Conservation (phyloP, 2,329 filamentous ascomycete species). For the Ascochyta clinopodiicola region DNA sequence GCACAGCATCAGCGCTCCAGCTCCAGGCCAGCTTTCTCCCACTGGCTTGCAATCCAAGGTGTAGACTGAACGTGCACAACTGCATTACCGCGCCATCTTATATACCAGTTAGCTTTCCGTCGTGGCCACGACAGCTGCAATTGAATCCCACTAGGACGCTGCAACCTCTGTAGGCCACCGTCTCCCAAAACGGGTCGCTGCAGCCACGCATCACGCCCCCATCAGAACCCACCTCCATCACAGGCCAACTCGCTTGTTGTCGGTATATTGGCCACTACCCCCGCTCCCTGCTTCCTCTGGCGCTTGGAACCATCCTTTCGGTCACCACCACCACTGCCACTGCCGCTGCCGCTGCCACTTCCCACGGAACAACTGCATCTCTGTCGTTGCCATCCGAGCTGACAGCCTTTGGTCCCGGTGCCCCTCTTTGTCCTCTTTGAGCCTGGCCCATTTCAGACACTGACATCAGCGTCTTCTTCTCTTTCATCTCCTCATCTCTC, state of each 20-base stretch:
- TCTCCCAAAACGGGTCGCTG: constrained; percentile 37
- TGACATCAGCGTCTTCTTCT: constrained; percentile 49
- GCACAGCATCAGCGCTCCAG: constrained; percentile 27
- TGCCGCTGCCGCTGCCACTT: too few relatives aligned
- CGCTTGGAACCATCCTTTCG: constrained; percentile 31
- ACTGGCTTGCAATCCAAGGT: not conserved
- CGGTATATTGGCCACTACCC: constrained; percentile 47
- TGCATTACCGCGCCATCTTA: constrained; percentile 19
- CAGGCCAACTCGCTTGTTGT: constrained; percentile 41
- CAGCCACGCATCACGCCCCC: constrained; percentile 38
- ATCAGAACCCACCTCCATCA: constrained; percentile 19
- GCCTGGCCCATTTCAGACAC: constrained; percentile 43
- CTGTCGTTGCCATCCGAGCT: constrained; percentile 35
- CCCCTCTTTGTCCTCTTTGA: constrained; percentile 39
- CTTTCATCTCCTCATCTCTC: constrained; percentile 33
- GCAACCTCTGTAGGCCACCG: constrained; percentile 24
- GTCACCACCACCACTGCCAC: constrained; percentile 8
- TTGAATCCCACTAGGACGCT: constrained; percentile 22
- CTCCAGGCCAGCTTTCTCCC: constrained; percentile 6
- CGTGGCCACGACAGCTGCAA: constrained; percentile 23
- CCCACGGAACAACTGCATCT: constrained; percentile 22
- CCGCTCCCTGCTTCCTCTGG: constrained; percentile 41
- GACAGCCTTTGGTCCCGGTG: constrained; percentile 40
- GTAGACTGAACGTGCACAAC: constrained; percentile 22
- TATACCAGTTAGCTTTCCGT: constrained; percentile 34